Conservation (phyloP, 2,329 filamentous ascomycete genomes). For the Fusarium miscanthi region DNA sequence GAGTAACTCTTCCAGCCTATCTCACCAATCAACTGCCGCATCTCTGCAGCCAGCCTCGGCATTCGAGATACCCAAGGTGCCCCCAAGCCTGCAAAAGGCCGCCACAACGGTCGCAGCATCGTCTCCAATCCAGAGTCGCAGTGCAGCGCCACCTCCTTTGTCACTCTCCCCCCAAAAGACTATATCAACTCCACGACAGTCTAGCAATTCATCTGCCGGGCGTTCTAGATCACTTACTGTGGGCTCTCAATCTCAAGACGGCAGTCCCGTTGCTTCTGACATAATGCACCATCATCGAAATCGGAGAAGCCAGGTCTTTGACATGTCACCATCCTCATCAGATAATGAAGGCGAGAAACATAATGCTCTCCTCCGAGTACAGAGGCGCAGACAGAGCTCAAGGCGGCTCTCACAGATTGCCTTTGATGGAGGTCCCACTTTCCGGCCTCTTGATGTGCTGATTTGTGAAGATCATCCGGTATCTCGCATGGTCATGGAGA, state of each 20-base stretch:
- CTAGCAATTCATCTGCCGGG: conserved; percentile 69
- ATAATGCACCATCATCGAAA: conserved; percentile 85
- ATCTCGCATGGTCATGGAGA: conserved; percentile 98
- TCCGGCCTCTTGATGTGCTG: conserved; percentile 90
- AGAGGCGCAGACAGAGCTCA: conserved; percentile 95
- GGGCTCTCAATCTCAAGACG: conserved; percentile 94
- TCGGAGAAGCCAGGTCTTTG: conserved; percentile 91
- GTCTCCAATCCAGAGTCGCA: conserved; percentile 68
- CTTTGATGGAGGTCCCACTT: conserved; percentile 83
- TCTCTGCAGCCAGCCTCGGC: conserved; percentile 77
- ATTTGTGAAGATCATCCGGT: conserved; percentile 99
- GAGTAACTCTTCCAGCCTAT: conserved; percentile 85
- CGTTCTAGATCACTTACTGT: conserved; percentile 90
- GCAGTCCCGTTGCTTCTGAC: conserved; percentile 77
- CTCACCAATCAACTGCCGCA: conserved; percentile 72
- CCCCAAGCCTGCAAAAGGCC: conserved; percentile 69
- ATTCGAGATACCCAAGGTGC: conserved; percentile 76
- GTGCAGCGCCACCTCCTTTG: conserved; percentile 61
- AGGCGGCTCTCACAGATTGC: conserved; percentile 92
- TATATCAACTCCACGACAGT: conserved; percentile 69
- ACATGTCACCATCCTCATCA: conserved; percentile 96
- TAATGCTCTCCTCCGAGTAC: conserved; percentile 89
- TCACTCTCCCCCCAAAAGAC: conserved; percentile 73
- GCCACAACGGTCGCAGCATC: conserved; percentile 65
- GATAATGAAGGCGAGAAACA: conserved; percentile 96